Percentiles rank a stretch among this genome's conserved stretches.
These are phyloP conservation scores for Micromonas pusilla DNA, from an alignment of 139 green algal species.

Conservation along the genomic window DNA sequence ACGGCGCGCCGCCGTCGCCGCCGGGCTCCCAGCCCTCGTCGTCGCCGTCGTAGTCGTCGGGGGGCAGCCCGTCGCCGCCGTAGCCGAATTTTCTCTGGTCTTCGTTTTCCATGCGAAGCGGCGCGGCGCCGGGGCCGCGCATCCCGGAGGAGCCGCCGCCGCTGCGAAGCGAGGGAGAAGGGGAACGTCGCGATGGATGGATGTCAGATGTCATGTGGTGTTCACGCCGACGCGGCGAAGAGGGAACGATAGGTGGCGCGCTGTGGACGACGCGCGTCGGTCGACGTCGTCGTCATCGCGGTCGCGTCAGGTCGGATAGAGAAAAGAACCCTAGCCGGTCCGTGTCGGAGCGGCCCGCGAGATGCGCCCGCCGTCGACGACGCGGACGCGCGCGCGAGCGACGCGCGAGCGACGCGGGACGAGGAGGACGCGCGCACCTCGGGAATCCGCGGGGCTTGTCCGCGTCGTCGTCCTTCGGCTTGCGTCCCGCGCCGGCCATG, in stretches of 20 bases:
- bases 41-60: slow-evolving; percentile 4
- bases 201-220: too few relatives aligned
- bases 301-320: too few relatives aligned
- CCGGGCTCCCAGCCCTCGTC: slow-evolving; percentile 16
- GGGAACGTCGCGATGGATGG: background rate
- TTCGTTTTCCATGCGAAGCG: slow-evolving; percentile 17
- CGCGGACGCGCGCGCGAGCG: background rate
- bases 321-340: too few relatives aligned
- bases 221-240: background rate
- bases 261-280: too few relatives aligned
- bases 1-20: background rate
- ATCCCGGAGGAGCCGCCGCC: background rate
- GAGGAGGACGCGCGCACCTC: background rate
- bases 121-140: slow-evolving; percentile 10
- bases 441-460: background rate
- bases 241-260: background rate
- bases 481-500: too few relatives aligned
- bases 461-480: background rate
- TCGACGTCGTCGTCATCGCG: too few relatives aligned
- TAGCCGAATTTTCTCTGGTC: slow-evolving; percentile 18
- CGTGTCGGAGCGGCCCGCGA: too few relatives aligned
- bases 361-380: background rate
- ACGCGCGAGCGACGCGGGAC: too few relatives aligned
- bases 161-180: background rate
- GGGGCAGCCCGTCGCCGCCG: background rate